These are phyloP conservation scores for Cardamine occulta DNA, from an alignment of 345 rosid genomes.

Conservation along the genomic window DNA sequence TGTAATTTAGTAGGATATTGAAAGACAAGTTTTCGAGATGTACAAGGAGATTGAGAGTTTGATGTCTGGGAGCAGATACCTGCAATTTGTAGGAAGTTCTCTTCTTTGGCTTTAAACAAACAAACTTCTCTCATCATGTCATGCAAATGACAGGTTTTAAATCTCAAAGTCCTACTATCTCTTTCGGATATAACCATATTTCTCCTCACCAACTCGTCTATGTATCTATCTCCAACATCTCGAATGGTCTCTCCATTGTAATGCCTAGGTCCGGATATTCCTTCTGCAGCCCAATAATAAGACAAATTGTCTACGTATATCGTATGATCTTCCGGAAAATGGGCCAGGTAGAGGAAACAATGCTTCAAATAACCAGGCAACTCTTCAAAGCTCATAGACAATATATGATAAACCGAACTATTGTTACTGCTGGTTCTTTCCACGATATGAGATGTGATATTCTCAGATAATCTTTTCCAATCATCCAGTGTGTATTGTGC, in stretches of 20 bases:
- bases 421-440: neutral
- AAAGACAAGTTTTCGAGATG: conserved; percentile 36
- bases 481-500: neutral
- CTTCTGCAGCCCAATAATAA: conserved; percentile 49
- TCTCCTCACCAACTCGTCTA: conserved; percentile 39
- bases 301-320: conserved; percentile 35
- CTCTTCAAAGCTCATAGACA: conserved; percentile 20
- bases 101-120: conserved; percentile 34
- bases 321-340: conserved; percentile 31
- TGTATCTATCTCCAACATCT: conserved; percentile 37
- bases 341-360: conserved; percentile 31
- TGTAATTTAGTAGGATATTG: neutral
- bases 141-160: conserved; percentile 16
- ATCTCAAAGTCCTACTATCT: neutral
- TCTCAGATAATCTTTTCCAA: neutral
- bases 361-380: conserved; percentile 8
- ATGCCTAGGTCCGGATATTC: conserved; percentile 6
- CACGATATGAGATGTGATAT: neutral
- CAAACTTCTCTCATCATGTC: conserved; percentile 34
- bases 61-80: neutral
- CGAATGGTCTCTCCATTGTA: conserved; percentile 20
- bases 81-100: conserved; percentile 2
- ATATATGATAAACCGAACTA: neutral
- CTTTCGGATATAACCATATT: conserved; percentile 43
- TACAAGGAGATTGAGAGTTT: neutral